Percentiles rank a stretch among this genome's conserved stretches.
These are phyloP conservation scores for Blastobotrys mokoenaii DNA, from an alignment of 805 yeast species.

Conservation along the genomic window DNA sequence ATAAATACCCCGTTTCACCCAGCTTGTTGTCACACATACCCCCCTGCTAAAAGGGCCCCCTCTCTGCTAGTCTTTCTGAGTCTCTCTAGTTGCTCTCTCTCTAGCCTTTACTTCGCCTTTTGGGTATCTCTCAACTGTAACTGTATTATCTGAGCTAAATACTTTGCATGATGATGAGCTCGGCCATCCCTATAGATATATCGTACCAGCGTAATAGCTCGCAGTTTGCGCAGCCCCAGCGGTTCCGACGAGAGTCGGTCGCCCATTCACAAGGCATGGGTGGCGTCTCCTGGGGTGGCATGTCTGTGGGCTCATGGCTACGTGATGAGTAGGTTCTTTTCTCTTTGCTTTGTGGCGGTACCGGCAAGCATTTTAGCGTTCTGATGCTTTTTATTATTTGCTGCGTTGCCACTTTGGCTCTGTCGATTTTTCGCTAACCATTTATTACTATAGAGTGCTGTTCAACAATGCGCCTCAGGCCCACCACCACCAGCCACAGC, in stretches of 20 bases:
- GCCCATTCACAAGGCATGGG: slow-evolving; percentile 98
- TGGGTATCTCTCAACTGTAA: no score
- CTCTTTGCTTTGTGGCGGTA: neutral
- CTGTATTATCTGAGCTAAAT: neutral
- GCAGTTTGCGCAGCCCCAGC: slow-evolving; percentile 24
- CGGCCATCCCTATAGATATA: slow-evolving; percentile 35
- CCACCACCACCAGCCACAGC: slow-evolving; percentile 14
- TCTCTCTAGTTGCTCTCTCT: no score
- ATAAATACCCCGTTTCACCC: no score
- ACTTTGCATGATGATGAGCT: slow-evolving; percentile 6
- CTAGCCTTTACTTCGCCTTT: no score
- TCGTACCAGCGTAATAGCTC: slow-evolving; percentile 27
- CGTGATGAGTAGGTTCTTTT: slow-evolving; percentile 58
- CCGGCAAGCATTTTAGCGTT: no score
- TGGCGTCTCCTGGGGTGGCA: slow-evolving; percentile 95
- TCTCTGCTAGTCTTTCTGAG: no score
- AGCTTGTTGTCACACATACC: no score
- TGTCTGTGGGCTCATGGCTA: slow-evolving; percentile 91
- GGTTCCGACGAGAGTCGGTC: slow-evolving; percentile 77
- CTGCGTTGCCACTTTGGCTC: neutral
- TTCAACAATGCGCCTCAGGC: slow-evolving; percentile 1
- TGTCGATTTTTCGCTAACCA: neutral
- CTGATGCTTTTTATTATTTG: no score
- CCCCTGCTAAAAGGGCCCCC: no score
- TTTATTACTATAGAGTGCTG: neutral